Conservation (phyloP, 345 rosid genomes). For the Eucalyptus albens region DNA sequence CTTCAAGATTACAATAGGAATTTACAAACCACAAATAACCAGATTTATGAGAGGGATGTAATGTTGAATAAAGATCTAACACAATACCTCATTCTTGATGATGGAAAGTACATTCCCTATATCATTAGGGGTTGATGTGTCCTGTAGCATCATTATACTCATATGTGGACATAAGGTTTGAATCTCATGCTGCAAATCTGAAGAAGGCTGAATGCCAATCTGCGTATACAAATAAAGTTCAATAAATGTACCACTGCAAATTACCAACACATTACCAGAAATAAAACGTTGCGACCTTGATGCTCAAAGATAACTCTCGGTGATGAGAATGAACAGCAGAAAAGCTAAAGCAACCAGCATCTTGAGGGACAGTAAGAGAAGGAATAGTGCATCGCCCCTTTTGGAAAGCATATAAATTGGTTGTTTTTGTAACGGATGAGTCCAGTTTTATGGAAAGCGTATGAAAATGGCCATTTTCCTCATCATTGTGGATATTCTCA, state of each 20-base stretch:
- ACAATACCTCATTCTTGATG: neutral
- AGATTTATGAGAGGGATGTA: neutral
- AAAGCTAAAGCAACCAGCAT: conserved; percentile 22
- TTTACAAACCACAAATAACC: neutral
- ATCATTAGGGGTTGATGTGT: neutral
- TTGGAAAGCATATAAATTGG: conserved; percentile 21
- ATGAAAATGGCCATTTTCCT: conserved; percentile 18
- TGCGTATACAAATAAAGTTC: neutral
- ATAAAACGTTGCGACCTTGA: conserved; percentile 4
- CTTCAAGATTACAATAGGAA: neutral
- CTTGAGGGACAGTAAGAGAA: conserved; percentile 23
- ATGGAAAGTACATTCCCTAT: neutral
- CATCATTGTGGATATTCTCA: conserved; percentile 29
- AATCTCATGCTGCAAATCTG: neutral
- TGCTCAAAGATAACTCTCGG: conserved; percentile 16
- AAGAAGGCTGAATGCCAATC: conserved; percentile 4
- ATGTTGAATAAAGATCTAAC: neutral
- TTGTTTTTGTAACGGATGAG: neutral
- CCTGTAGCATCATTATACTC: neutral
- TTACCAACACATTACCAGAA: neutral
- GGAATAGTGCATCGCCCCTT: conserved; percentile 34
- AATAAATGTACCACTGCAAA: neutral
- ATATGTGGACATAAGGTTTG: neutral
- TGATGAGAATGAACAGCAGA: conserved; percentile 27
- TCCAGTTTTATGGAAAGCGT: conserved; percentile 20